Conservation (phyloP, 129 eudicot genomes). For the Gnaphalium uliginosum region DNA sequence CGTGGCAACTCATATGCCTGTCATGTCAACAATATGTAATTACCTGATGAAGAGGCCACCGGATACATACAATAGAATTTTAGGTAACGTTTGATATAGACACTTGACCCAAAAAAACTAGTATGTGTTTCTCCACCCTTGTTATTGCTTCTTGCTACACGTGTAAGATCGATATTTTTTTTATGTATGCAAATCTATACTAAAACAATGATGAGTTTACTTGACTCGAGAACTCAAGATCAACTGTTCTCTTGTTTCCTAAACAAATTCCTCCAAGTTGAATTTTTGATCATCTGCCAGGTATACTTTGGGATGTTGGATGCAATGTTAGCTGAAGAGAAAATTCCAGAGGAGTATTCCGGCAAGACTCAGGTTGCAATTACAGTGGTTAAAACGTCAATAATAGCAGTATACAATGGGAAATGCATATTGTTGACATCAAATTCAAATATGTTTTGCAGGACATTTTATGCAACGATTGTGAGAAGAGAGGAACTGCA, state of each 20-base stretch:
- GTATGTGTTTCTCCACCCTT: not conserved
- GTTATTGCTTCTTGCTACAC: not conserved
- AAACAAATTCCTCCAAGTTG: not conserved
- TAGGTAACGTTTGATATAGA: too few species aligned
- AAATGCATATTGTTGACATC: constrained; percentile 18
- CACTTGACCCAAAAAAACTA: too few species aligned
- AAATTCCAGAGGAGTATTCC: constrained; percentile 71
- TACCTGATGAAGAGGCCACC: too few species aligned
- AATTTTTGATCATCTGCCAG: constrained; percentile 36
- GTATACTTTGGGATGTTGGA: constrained; percentile 85
- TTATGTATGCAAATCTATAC: not conserved
- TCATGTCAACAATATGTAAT: too few species aligned
- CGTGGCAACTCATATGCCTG: too few species aligned
- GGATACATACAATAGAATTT: too few species aligned
- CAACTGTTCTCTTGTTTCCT: not conserved
- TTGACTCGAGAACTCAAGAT: not conserved
- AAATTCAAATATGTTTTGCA: constrained; percentile 38
- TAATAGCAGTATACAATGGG: not conserved
- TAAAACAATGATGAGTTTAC: not conserved
- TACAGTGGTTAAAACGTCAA: not conserved
- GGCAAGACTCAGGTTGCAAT: constrained; percentile 77
- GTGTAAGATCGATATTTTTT: not conserved
- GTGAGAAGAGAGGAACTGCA: constrained; percentile 76
- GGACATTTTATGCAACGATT: constrained; percentile 91
- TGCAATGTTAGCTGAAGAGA: constrained; percentile 86